These are phyloP conservation scores for Coemansia sp. DNA, from an alignment of 192 early-diverging fungal genomes.

Conservation along the genomic window DNA sequence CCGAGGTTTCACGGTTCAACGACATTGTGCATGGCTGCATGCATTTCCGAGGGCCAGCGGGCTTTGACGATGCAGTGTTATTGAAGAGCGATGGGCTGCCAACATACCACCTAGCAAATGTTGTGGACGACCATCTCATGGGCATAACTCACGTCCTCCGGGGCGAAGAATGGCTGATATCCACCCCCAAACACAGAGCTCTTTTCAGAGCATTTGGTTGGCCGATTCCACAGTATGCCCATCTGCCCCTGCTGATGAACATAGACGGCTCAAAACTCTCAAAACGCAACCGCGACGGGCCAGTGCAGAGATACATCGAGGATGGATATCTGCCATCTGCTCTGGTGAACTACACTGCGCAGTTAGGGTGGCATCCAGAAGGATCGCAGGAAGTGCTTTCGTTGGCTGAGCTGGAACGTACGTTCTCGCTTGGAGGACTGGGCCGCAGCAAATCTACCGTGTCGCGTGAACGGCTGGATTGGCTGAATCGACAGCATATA, in stretches of 20 bases:
- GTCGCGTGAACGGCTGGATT: constrained; percentile 43
- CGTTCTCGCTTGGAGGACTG: constrained; percentile 37
- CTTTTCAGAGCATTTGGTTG: constrained; percentile 83
- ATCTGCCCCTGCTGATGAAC: constrained; percentile 87
- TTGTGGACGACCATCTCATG: constrained; percentile 92
- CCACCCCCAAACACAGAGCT: constrained; percentile 87
- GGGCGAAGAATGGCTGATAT: constrained; percentile 95
- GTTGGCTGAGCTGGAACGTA: constrained; percentile 36
- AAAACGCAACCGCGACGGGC: constrained; percentile 77
- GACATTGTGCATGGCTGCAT: constrained; percentile 79
- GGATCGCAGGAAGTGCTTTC: constrained; percentile 63
- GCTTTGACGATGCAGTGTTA: constrained; percentile 84
- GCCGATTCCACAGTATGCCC: constrained; percentile 75
- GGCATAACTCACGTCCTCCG: constrained; percentile 88
- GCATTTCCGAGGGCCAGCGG: constrained; percentile 63
- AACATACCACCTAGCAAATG: constrained; percentile 94
- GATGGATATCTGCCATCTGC: constrained; percentile 83
- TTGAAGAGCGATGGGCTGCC: constrained; percentile 91
- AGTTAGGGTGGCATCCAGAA: constrained; percentile 76
- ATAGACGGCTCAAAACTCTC: constrained; percentile 80
- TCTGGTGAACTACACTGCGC: constrained; percentile 82
- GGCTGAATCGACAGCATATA: constrained; percentile 52
- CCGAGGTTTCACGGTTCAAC: constrained; percentile 58
- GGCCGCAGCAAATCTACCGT: constrained; percentile 49
- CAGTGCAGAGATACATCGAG: constrained; percentile 70